Evolutionary conservation across 2,329 filamentous ascomycete species (phyloP), one percentile per base, ranked within the genome.

Genomic region (Exophiala sp.): DNA sequence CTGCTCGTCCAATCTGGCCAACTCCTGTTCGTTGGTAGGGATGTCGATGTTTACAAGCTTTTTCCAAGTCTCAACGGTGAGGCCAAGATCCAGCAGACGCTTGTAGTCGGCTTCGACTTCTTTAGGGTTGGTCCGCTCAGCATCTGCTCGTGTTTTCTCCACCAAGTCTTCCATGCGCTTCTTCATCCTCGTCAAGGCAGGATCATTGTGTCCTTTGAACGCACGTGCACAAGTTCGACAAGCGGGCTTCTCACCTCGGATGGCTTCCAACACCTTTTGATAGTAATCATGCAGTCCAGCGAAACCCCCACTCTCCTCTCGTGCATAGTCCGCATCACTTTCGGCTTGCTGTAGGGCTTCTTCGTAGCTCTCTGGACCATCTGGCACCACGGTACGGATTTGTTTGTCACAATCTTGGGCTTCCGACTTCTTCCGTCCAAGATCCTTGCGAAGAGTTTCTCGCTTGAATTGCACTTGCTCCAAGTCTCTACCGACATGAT

Each of bases 391-490:
- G 4, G 84, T 78, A 7, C 80, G 78, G 45, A 90, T 81, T 20
- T 82, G 78, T 35, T 79, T 73, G 55, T 88, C 81, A 65, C 83
- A 86, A 29, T 75, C 75, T 35, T 82, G 74, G 39, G 83, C 75
- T 54, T 91, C 87, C 29, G 79, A 73, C 11, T 80, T 76, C 61
- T 86, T 86, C 65, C 82, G 82, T 61, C 80, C 82, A 21, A 86
- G 75, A 10, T 81, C 82, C n/a, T 84, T 82, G 41, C 82, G 83
- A 20, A 79, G 73, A 43, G 78, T 85, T 42, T 83, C 85, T 33
- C 95, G 74, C 64, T 83, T 85, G 69, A 84, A 90, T 57, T 91
- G 87, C 9, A 90, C 73, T 61, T 91, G 86, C 64, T 89, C 86
- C 29, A 92, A 78, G 63, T 91, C 87, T 60, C 88, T 82, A 60